Conservation (phyloP, 768 basidiomycete species). For the Boletus barrowsii region DNA sequence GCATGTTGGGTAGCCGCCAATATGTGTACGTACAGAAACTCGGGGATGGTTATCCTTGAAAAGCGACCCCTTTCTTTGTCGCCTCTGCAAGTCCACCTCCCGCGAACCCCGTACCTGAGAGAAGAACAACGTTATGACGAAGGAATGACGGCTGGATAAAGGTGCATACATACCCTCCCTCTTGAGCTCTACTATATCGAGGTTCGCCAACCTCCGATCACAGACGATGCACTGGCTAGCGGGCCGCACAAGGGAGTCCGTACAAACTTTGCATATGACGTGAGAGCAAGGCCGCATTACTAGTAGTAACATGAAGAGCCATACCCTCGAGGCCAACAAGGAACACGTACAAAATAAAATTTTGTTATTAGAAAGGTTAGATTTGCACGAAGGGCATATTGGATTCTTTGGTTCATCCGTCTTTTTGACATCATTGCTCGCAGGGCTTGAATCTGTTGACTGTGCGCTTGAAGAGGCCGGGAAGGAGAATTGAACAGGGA, state of each 20-base stretch:
- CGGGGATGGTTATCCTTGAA: conserved; percentile 63
- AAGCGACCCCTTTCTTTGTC: conserved; percentile 72
- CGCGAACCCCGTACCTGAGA: conserved; percentile 85
- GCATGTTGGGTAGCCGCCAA: background rate
- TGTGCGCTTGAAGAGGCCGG: conserved; percentile 36
- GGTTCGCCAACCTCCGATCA: conserved; percentile 59
- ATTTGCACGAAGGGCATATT: conserved; percentile 89
- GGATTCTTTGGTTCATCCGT: conserved; percentile 57
- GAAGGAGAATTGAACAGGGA: conserved; percentile 77
- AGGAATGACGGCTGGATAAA: background rate
- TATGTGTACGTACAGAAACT: background rate
- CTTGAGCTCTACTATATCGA: conserved; percentile 78
- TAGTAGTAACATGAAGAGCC: conserved; percentile 26
- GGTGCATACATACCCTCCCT: conserved; percentile 68
- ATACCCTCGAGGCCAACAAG: background rate
- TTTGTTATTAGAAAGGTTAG: conserved; percentile 73
- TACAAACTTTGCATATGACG: conserved; percentile 88
- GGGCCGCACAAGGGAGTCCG: conserved; percentile 79
- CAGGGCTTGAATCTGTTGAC: conserved; percentile 39
- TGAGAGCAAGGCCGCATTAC: conserved; percentile 88
- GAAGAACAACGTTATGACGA: conserved; percentile 1
- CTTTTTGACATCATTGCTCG: conserved; percentile 34
- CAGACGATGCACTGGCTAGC: conserved; percentile 86
- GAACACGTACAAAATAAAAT: conserved; percentile 60
- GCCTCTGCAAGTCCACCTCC: conserved; percentile 94